Percentiles rank a stretch among this genome's conserved stretches.
Conservation (phyloP, 768 basidiomycete species). For the Lyophyllum decastes region DNA sequence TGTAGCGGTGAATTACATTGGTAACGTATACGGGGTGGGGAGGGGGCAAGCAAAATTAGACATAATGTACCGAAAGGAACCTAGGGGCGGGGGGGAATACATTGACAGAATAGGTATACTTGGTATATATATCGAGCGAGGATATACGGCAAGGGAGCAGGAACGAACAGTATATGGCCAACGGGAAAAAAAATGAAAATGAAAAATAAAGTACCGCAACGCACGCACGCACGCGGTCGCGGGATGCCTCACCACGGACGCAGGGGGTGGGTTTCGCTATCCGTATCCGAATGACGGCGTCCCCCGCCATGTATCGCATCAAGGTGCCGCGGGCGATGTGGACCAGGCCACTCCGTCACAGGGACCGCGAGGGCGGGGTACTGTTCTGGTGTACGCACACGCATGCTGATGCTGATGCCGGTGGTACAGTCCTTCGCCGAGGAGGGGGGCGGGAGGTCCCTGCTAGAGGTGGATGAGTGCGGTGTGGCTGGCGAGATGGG, state of each 20-base stretch:
- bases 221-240: neutral
- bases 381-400: neutral
- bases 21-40: neutral
- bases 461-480: constrained; percentile 39
- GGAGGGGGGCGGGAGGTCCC: constrained; percentile 1
- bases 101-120: constrained; percentile 6
- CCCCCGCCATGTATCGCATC: constrained; percentile 21
- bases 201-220: neutral
- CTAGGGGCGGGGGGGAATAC: neutral
- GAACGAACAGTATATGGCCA: neutral
- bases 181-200: neutral
- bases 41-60: constrained; percentile 1
- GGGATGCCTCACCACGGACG: constrained; percentile 44
- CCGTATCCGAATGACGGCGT: constrained; percentile 31
- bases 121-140: constrained; percentile 10
- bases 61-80: constrained; percentile 15
- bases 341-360: constrained; percentile 12
- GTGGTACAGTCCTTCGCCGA: constrained; percentile 5
- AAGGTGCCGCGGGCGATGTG: constrained; percentile 12
- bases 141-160: neutral
- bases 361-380: constrained; percentile 6
- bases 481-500: constrained; percentile 59
- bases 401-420: too few species aligned
- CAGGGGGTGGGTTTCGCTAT: constrained; percentile 42
- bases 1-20: neutral